Conservation (phyloP, 805 yeast species). For the Osmozyma mogii region DNA sequence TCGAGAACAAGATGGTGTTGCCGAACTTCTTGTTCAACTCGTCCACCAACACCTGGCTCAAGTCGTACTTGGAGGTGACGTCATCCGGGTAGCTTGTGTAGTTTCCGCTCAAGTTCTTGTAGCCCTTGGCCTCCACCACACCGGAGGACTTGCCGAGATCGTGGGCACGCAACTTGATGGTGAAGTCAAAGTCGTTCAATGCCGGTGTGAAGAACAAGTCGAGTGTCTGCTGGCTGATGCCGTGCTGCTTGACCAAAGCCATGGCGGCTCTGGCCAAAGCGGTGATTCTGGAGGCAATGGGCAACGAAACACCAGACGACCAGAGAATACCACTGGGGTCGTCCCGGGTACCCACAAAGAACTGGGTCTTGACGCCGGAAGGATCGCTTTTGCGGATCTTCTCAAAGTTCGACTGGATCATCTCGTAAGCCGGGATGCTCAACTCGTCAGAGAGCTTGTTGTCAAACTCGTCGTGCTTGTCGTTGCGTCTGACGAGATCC, state of each 20-base stretch:
- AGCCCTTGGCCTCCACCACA: conserved; percentile 43
- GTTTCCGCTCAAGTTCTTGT: conserved; percentile 51
- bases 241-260: conserved; percentile 38
- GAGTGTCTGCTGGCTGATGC: conserved; percentile 31
- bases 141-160: conserved; percentile 46
- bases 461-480: conserved; percentile 20
- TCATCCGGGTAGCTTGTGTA: conserved; percentile 37
- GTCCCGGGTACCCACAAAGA: conserved; percentile 73
- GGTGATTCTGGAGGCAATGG: conserved; percentile 82
- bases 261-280: conserved; percentile 75
- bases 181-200: conserved; percentile 75
- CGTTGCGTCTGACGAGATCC: conserved; percentile 51
- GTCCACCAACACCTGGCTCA: conserved; percentile 48
- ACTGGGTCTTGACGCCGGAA: conserved; percentile 66
- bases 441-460: conserved; percentile 53
- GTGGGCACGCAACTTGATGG: conserved; percentile 47
- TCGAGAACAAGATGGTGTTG: conserved; percentile 63
- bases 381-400: conserved; percentile 74
- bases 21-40: conserved; percentile 60
- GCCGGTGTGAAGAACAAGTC: conserved; percentile 72
- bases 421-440: conserved; percentile 53
- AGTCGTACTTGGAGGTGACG: conserved; percentile 47
- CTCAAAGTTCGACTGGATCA: conserved; percentile 57
- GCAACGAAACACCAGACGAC: conserved; percentile 56
- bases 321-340: conserved; percentile 86